Evolutionary conservation across 441 rosid genomes (phyloP).

Genomic region (Gossypium lobatum): DNA sequence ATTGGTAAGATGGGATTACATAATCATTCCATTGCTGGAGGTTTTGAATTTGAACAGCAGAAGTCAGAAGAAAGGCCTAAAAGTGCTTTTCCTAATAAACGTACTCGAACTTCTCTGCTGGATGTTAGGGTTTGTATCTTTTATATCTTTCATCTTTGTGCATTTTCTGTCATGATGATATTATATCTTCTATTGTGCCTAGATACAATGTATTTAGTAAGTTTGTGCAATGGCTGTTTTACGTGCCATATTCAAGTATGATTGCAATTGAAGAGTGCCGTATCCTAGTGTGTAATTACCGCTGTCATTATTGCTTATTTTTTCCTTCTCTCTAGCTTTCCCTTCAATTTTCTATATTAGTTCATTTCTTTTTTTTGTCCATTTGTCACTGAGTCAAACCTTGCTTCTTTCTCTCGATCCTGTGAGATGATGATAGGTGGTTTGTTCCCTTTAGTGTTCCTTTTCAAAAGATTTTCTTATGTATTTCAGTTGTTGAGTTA

Average conservation of each 20-base stretch:
- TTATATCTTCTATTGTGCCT: background rate
- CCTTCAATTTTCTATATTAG: background rate
- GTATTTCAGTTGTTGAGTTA: slow-evolving; percentile 4
- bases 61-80: slow-evolving; percentile 75
- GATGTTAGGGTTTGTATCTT: slow-evolving; percentile 58
- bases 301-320: background rate
- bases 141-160: slow-evolving; percentile 9
- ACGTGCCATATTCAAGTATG: background rate
- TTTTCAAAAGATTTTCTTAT: background rate
- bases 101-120: slow-evolving; percentile 92
- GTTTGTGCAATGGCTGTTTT: background rate
- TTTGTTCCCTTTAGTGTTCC: slow-evolving; percentile 1
- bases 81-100: slow-evolving; percentile 69
- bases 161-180: slow-evolving; percentile 1
- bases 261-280: background rate
- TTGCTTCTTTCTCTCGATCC: background rate
- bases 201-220: background rate
- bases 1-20: slow-evolving; percentile 71
- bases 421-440: background rate
- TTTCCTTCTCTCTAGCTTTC: background rate
- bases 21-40: slow-evolving; percentile 48
- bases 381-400: background rate
- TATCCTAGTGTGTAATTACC: background rate
- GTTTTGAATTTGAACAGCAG: slow-evolving; percentile 74
- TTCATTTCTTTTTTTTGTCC: background rate